phyloP scores from a whole-genome alignment of 352 stramenopile species.

The Pythium plurisporium region DNA sequence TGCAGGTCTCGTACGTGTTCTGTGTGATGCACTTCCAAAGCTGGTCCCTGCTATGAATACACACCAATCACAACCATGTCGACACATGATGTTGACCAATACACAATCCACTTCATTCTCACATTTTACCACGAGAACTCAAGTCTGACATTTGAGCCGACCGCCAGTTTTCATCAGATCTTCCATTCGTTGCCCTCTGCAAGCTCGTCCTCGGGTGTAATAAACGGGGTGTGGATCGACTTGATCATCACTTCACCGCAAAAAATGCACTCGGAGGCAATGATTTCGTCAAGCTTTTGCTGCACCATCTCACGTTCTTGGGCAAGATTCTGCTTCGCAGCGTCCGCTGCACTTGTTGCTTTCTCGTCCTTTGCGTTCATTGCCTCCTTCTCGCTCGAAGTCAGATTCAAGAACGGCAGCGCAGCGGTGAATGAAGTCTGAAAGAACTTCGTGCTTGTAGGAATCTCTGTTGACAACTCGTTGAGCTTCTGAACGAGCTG shows the following conservation, averaged over 20 bases:
- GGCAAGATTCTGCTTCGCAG: conserved; percentile 68
- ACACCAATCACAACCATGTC: conserved; percentile 7
- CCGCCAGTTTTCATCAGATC: too few relatives aligned
- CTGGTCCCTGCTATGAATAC: conserved; percentile 9
- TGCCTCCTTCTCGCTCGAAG: conserved; percentile 62
- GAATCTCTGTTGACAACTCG: conserved; percentile 77
- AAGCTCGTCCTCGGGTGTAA: conserved; percentile 83
- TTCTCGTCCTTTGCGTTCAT: conserved; percentile 50
- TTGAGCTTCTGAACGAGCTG: conserved; percentile 87
- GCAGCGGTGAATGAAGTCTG: conserved; percentile 45
- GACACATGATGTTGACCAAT: conserved; percentile 10
- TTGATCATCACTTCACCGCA: conserved; percentile 96
- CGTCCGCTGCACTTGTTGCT: conserved; percentile 42
- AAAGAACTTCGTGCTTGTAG: conserved; percentile 72
- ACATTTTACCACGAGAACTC: too few relatives aligned
- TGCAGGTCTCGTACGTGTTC: too few relatives aligned
- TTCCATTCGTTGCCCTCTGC: conserved; percentile 78
- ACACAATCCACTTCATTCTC: conserved; percentile 5
- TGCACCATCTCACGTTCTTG: conserved; percentile 89
- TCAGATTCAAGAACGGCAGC: conserved; percentile 66
- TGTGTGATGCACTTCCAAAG: too few relatives aligned
- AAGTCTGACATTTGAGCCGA: too few relatives aligned
- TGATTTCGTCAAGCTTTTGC: conserved; percentile 92
- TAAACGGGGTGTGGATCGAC: conserved; percentile 90
- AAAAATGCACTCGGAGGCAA: conserved; percentile 93